Percentiles rank a stretch among this genome's conserved stretches.
These are phyloP conservation scores for Pulicaria dysenterica DNA, from an alignment of 129 eudicot genomes.

Conservation along the genomic window DNA sequence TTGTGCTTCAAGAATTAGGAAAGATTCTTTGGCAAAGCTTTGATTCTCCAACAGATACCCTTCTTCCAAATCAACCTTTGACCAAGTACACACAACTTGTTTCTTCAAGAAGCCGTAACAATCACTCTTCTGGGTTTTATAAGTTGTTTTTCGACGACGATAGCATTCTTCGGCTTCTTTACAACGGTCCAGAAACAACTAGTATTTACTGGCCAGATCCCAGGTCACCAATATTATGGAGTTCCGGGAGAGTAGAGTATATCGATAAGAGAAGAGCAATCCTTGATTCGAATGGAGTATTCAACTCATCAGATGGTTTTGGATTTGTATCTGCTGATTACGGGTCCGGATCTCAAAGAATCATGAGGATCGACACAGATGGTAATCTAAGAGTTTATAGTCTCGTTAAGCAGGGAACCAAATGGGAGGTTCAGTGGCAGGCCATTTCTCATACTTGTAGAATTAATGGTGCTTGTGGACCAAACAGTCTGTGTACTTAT, in stretches of 20 bases:
- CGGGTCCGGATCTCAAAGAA: slow-evolving; percentile 30
- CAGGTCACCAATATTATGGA: not conserved
- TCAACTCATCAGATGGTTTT: slow-evolving; percentile 33
- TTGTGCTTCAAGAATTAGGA: slow-evolving; percentile 15
- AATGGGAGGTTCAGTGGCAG: slow-evolving; percentile 39
- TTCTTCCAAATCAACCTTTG: slow-evolving; percentile 38
- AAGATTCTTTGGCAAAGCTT: slow-evolving; percentile 44
- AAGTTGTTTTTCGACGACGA: slow-evolving; percentile 37
- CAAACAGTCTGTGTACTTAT: slow-evolving; percentile 32
- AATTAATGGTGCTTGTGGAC: slow-evolving; percentile 37
- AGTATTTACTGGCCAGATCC: slow-evolving; percentile 25
- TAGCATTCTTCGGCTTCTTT: slow-evolving; percentile 33
- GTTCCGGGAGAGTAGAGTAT: slow-evolving; percentile 10
- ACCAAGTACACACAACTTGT: slow-evolving; percentile 19
- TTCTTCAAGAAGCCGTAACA: slow-evolving; percentile 24
- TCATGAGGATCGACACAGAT: slow-evolving; percentile 32
- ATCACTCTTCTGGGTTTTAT: slow-evolving; percentile 35
- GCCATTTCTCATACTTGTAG: slow-evolving; percentile 20
- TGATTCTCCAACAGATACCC: slow-evolving; percentile 42
- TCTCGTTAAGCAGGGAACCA: slow-evolving; percentile 5
- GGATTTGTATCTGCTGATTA: slow-evolving; percentile 24
- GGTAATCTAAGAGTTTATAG: slow-evolving; percentile 30
- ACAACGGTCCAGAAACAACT: slow-evolving; percentile 25
- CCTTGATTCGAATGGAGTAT: slow-evolving; percentile 31
- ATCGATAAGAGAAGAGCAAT: slow-evolving; percentile 21